Evolutionary conservation across 192 early-diverging fungal species (phyloP).

Genomic region (Borealophlyctis nickersoniae): DNA sequence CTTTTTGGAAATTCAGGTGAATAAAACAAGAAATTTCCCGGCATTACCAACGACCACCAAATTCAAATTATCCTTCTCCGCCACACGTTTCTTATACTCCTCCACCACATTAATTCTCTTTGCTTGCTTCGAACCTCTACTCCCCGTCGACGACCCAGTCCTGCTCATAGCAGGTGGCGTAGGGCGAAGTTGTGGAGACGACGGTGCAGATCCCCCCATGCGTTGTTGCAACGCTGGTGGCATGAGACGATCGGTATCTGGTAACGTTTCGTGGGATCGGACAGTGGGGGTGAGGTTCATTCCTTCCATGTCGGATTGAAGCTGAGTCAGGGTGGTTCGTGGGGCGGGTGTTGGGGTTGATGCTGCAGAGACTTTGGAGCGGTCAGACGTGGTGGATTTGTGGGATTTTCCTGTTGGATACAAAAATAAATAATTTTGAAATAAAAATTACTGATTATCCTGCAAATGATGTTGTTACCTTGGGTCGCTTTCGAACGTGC

Average conservation of each 20-base stretch:
- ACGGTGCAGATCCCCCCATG: not conserved
- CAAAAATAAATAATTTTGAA: constrained; percentile 37
- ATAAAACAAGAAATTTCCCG: constrained; percentile 12
- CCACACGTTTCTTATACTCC: constrained; percentile 67
- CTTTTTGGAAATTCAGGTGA: not conserved
- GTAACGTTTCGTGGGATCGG: too few species aligned
- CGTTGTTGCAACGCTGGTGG: constrained; percentile 6
- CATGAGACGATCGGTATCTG: not conserved
- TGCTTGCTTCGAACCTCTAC: constrained; percentile 29
- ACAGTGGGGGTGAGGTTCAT: too few species aligned
- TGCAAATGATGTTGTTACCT: constrained; percentile 23
- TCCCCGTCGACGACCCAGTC: constrained; percentile 19
- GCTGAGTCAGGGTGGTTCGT: constrained; percentile 10
- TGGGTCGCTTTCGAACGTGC: constrained; percentile 47
- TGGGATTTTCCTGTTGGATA: constrained; percentile 19
- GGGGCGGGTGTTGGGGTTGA: constrained; percentile 5
- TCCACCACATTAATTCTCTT: constrained; percentile 64
- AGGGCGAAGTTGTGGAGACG: constrained; percentile 9
- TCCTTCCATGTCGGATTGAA: constrained; percentile 14
- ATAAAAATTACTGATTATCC: constrained; percentile 32
- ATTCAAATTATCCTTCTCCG: constrained; percentile 71
- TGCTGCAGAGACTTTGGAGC: not conserved
- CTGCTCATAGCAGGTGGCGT: constrained; percentile 19
- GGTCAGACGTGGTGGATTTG: not conserved
- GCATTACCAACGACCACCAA: constrained; percentile 78